phyloP scores from a whole-genome alignment of 768 basidiomycete genomes.

The Lactarius sp. region DNA sequence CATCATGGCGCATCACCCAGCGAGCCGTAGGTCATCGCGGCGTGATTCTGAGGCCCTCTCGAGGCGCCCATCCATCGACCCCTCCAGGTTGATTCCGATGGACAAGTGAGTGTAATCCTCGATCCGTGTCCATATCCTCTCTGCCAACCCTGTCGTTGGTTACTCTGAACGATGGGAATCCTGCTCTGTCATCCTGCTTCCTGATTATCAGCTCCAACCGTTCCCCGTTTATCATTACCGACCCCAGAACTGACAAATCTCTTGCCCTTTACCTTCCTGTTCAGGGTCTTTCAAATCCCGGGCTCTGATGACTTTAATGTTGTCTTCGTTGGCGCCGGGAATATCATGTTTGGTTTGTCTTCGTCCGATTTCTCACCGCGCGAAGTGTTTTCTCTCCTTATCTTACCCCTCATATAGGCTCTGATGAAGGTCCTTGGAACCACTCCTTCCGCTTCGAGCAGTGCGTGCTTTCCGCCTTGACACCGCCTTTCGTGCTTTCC shows the following conservation, averaged over 20 bases:
- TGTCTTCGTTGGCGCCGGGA: constrained; percentile 91
- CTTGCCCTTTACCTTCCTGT: not conserved
- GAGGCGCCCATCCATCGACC: constrained; percentile 71
- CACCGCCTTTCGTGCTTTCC: not conserved
- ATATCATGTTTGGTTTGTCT: constrained; percentile 90
- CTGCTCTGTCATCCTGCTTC: constrained; percentile 6
- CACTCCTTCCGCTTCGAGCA: constrained; percentile 89
- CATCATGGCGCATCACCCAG: constrained; percentile 32
- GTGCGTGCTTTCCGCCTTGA: constrained; percentile 39
- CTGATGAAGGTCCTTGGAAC: constrained; percentile 88
- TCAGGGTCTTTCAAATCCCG: constrained; percentile 46
- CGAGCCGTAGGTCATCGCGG: constrained; percentile 40
- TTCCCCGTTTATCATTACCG: constrained; percentile 9
- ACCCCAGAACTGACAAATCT: constrained; percentile 20
- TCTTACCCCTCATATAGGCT: constrained; percentile 44
- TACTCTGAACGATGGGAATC: not conserved
- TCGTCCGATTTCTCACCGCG: constrained; percentile 9
- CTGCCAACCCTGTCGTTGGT: not conserved
- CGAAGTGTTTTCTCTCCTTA: not conserved
- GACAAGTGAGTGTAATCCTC: constrained; percentile 48
- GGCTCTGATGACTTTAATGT: constrained; percentile 84
- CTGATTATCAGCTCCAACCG: constrained; percentile 14
- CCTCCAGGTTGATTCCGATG: constrained; percentile 70
- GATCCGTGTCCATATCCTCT: not conserved
- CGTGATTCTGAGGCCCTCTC: constrained; percentile 51